These are phyloP conservation scores for Epichloe uncinata DNA, from an alignment of 2,329 filamentous ascomycete species.

Conservation along the genomic window DNA sequence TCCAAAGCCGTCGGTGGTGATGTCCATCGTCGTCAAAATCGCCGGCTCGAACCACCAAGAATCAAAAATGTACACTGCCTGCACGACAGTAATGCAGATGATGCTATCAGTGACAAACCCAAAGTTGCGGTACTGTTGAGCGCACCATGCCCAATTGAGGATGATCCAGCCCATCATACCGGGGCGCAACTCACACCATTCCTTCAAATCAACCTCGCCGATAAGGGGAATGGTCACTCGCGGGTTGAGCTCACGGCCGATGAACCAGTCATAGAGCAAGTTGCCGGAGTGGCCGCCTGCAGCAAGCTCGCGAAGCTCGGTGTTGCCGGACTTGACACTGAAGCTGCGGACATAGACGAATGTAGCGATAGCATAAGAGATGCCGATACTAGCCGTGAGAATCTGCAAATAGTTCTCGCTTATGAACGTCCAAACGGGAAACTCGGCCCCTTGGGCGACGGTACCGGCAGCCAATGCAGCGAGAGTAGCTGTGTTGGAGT, in stretches of 20 bases:
- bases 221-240: conserved; percentile 66
- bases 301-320: conserved; percentile 62
- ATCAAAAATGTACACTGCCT: conserved; percentile 74
- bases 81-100: conserved; percentile 61
- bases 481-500: conserved; percentile 61
- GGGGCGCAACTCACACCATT: conserved; percentile 81
- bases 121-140: conserved; percentile 75
- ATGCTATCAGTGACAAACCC: conserved; percentile 81
- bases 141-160: conserved; percentile 70
- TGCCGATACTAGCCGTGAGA: conserved; percentile 67
- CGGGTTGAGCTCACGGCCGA: conserved; percentile 89
- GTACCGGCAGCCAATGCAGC: conserved; percentile 63
- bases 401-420: conserved; percentile 83
- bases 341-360: conserved; percentile 79
- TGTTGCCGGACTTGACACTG: conserved; percentile 59
- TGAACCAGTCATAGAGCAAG: conserved; percentile 89
- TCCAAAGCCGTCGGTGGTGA: conserved; percentile 85
- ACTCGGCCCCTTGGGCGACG: conserved; percentile 61
- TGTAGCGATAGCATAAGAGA: conserved; percentile 57
- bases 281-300: conserved; percentile 73
- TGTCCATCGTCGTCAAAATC: conserved; percentile 86
- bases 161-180: conserved; percentile 84
- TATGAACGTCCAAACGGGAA: conserved; percentile 84
- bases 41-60: conserved; percentile 77
- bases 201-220: conserved; percentile 80